Evolutionary conservation across 2,329 filamentous ascomycete species (phyloP), one percentile per base, ranked within the genome.

Genomic region (Penicillium fuscoglaucum): DNA sequence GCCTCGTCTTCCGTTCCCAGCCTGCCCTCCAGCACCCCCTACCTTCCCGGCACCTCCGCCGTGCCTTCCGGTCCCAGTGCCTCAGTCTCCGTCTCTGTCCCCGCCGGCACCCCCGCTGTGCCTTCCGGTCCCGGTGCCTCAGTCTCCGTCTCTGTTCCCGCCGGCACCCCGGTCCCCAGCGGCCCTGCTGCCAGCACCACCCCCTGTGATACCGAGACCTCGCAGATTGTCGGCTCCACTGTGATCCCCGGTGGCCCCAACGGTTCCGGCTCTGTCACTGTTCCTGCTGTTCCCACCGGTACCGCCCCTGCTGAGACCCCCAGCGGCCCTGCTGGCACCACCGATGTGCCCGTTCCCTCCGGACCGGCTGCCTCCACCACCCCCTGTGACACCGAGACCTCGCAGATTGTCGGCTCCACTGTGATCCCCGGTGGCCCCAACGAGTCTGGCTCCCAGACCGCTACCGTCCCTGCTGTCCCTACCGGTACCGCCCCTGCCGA

Each of bases 1-100:
- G 53, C 63, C 12, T 63, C 62, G 21, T 55, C 61, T 44, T 63
- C 63, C 24, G 59, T 63, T 17, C 59, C 65, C 54, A 63, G 61
- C 61, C 52, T 65, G 54, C 62, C 62, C 15, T 60, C 59, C 24
- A 54, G 59, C 45, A 64, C 61, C 24, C 50, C 52, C 39, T 28
- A 26, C 37, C 15, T 58, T 33, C 48, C 64, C 21, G 55, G 55
- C 55, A 56, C 39, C 46, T 47, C 60, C 39, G 51, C 44, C 19
- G 24, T 58, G 21, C 56, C 57, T 45, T 58, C 57, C 24, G 45
- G 52, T 24, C 39, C 58, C 35, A 61, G 29, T 45, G 40, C 52
- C 31, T 58, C 52, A 29, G 52, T 51, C 48, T 15, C 41, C 48
- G 52, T 33, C 26, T 40, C 37, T 19, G 4, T 37, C 9, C 35